Evolutionary conservation across 2,329 filamentous ascomycete genomes (phyloP).

Genomic region (Colletotrichum sp.): DNA sequence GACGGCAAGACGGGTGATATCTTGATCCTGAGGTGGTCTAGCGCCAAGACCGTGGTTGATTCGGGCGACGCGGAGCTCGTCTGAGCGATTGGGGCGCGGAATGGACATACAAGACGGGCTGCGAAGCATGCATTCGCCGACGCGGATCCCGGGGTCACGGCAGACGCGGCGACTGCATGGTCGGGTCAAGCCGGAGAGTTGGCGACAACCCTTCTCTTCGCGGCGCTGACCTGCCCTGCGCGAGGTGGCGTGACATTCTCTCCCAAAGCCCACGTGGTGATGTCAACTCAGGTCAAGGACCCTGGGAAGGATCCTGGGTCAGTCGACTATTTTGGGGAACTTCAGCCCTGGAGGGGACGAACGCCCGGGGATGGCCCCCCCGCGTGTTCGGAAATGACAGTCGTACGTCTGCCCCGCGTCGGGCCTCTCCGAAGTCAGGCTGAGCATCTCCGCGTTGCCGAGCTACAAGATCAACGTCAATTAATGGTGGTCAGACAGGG

Average conservation of each 20-base stretch:
- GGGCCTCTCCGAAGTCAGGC: neutral
- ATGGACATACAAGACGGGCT: neutral
- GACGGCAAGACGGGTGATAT: constrained; percentile 67
- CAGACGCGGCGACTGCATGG: constrained; percentile 50
- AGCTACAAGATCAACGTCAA: neutral
- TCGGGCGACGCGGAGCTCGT: constrained; percentile 63
- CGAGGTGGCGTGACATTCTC: constrained; percentile 20
- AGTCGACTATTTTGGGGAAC: neutral
- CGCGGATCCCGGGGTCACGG: constrained; percentile 49
- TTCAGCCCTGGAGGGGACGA: neutral
- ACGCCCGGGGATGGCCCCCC: neutral
- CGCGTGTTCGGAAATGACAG: neutral
- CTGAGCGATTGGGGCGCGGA: constrained; percentile 35
- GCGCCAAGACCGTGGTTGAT: constrained; percentile 67
- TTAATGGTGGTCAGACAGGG: neutral
- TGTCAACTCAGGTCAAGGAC: neutral
- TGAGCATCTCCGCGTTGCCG: neutral
- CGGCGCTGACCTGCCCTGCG: neutral
- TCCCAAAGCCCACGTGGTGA: constrained; percentile 23
- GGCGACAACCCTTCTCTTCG: neutral
- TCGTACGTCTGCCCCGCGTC: neutral
- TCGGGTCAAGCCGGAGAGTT: constrained; percentile 30
- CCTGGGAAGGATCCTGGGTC: neutral
- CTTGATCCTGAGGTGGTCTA: constrained; percentile 75
- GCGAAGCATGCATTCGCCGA: neutral